phyloP scores from a whole-genome alignment of 768 basidiomycete species.

The Boletus patriciae region DNA sequence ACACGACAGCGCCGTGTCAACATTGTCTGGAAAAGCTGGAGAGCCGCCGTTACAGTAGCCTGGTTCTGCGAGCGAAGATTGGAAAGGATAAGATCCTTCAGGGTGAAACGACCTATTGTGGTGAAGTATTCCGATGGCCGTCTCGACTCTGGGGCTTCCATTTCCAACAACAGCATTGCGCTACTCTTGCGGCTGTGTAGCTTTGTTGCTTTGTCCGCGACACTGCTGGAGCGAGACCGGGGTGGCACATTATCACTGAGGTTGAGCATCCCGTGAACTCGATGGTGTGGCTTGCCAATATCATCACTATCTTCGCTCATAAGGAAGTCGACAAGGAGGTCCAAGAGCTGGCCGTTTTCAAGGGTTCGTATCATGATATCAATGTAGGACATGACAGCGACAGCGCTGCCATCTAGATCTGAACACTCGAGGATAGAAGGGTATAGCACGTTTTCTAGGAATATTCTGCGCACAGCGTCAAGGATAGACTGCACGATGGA shows the following conservation, averaged over 20 bases:
- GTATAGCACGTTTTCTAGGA: slow-evolving; percentile 91
- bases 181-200: slow-evolving; percentile 73
- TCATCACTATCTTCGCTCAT: slow-evolving; percentile 84
- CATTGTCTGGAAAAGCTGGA: slow-evolving; percentile 79
- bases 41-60: slow-evolving; percentile 67
- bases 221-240: slow-evolving; percentile 29
- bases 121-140: slow-evolving; percentile 81
- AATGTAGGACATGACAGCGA: slow-evolving; percentile 94
- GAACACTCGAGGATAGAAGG: slow-evolving; percentile 93
- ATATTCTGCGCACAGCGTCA: slow-evolving; percentile 78
- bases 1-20: slow-evolving; percentile 66
- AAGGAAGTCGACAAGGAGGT: slow-evolving; percentile 74
- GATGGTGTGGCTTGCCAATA: slow-evolving; percentile 45
- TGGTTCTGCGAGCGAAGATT: slow-evolving; percentile 71
- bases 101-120: slow-evolving; percentile 83
- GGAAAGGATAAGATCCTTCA: slow-evolving; percentile 83
- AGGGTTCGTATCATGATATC: slow-evolving; percentile 84
- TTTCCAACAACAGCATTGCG: slow-evolving; percentile 86
- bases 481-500: slow-evolving; percentile 84
- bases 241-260: slow-evolving; percentile 38
- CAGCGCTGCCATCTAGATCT: slow-evolving; percentile 88
- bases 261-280: slow-evolving; percentile 43
- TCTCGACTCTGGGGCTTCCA: slow-evolving; percentile 73
- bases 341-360: slow-evolving; percentile 62
- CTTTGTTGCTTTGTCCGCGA: slow-evolving; percentile 44